Evolutionary conservation across 805 yeast genomes (phyloP).

Genomic region (Starmera amethionina): DNA sequence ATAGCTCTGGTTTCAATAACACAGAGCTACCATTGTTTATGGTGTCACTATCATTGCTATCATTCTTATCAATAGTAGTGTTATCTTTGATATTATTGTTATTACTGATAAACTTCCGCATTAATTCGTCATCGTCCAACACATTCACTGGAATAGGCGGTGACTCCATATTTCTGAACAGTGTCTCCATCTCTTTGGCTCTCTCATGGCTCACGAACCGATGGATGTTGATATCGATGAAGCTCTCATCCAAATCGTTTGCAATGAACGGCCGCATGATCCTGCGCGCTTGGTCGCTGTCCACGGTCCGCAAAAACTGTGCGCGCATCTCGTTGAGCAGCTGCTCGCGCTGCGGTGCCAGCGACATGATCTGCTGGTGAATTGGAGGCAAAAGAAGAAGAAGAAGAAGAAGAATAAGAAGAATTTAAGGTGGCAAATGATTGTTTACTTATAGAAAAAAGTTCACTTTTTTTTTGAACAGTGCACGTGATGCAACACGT

Average conservation of each 20-base stretch:
- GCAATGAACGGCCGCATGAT: conserved; percentile 13
- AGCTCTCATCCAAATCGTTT: not conserved
- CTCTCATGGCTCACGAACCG: no score
- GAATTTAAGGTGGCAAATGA: no score
- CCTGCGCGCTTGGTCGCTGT: conserved; percentile 16
- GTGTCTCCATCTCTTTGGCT: conserved; percentile 3
- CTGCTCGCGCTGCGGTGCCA: conserved; percentile 5
- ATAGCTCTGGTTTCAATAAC: no score
- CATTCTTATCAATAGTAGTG: not conserved
- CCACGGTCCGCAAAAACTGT: conserved; percentile 10
- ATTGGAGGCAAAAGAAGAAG: not conserved
- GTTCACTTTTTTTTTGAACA: no score
- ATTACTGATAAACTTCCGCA: conserved; percentile 3
- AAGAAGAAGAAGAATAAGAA: no score
- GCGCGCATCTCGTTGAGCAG: conserved; percentile 13
- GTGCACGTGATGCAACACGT: no score
- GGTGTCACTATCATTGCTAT: conserved; percentile 5
- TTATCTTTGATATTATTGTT: not conserved
- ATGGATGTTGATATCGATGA: no score
- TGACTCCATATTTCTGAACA: conserved; percentile 12
- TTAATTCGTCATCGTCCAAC: conserved; percentile 11
- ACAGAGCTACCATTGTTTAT: not conserved
- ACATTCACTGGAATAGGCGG: conserved; percentile 23
- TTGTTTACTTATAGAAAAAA: no score
- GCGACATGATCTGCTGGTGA: conserved; percentile 6